Base-by-base conservation (phyloP, 2,329 filamentous ascomycete species). In the Paraphaeosphaeria minitans region DNA sequence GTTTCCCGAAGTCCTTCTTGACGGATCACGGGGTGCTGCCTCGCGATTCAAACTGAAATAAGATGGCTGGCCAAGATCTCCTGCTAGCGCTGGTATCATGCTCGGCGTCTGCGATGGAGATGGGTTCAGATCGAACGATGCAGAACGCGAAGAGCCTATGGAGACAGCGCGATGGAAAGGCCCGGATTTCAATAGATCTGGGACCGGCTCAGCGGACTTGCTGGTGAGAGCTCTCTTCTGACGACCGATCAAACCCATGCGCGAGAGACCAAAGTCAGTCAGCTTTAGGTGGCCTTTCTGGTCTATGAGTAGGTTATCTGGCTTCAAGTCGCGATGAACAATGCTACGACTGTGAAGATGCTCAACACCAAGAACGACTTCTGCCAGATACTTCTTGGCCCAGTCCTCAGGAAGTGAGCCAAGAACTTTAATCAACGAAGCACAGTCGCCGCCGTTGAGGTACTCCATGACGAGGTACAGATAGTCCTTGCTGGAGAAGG, bases 391-490 rank as follows among this genome's bases (percentile, higher is more conserved):
- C 75, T 97, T 98, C 81, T 96, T 96, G 3, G 92, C 93, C 96
- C 96, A 99, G 66, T 98, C 94, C 79, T 99, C 96, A 0, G 93
- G 91, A 22, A 99, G 83, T 2, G 92, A 93, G 31, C 93, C 93
- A 1, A 99, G 84, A 27, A 97, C 88, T 75, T 98, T 99, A 80
- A 98, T 95, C 54, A 99, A 83, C 6, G 95, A 97, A 50, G 96
- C 95, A 74, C 94, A 99, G 72, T 99, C 95, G 47, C 95, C 95
- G 37, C 95, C 95, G 68, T 98, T 99, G 58, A 99, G 84, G 78
- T 99, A 99, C 74, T 99, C 95, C 95, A 99, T 99, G 24, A 99
- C 95, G 59, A 99, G 84, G 74, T 98, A 99, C 24, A 99, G 87
- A 73, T 97, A 99, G 73, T 99, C 95, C 74, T 99, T 99, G 83